Conservation (phyloP, 495 filamentous ascomycete species). For the Hyaloscypha bicolor region DNA sequence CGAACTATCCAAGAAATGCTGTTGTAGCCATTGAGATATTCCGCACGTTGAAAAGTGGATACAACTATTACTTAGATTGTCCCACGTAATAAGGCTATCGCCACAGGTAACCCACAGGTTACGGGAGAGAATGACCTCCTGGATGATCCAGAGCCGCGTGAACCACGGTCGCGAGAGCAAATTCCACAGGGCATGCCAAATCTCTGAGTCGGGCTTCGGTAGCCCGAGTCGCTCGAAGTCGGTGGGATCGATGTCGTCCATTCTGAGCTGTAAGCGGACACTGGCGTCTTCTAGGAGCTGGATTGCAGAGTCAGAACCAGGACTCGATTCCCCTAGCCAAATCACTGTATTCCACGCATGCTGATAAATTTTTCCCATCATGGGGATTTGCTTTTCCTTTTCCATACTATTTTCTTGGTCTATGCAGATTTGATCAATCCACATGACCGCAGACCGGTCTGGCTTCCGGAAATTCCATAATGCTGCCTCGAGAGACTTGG, state of each 20-base stretch:
- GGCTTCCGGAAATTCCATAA: background rate
- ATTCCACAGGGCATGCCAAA: background rate
- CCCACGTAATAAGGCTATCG: background rate
- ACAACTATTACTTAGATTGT: background rate
- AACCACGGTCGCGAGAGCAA: background rate
- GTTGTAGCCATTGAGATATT: background rate
- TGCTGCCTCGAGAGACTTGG: slow-evolving; percentile 3
- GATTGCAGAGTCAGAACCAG: no score
- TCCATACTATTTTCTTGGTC: slow-evolving; percentile 39
- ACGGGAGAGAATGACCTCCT: background rate
- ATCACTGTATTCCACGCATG: background rate
- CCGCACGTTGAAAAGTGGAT: background rate
- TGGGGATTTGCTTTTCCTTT: slow-evolving; percentile 34
- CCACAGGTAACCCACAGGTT: slow-evolving; percentile 2
- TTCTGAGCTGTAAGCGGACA: no score
- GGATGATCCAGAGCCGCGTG: no score
- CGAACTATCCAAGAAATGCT: slow-evolving; percentile 2
- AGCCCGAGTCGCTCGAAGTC: no score
- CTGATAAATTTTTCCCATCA: slow-evolving; percentile 40
- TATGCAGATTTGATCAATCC: slow-evolving; percentile 43
- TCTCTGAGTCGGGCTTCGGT: no score
- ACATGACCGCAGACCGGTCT: slow-evolving; percentile 15
- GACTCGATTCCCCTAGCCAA: no score
- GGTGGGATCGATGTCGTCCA: no score
- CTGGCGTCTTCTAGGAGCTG: no score